These are phyloP conservation scores for Mortierella sp. DNA, from an alignment of 371 early-diverging fungal species.

Conservation along the genomic window DNA sequence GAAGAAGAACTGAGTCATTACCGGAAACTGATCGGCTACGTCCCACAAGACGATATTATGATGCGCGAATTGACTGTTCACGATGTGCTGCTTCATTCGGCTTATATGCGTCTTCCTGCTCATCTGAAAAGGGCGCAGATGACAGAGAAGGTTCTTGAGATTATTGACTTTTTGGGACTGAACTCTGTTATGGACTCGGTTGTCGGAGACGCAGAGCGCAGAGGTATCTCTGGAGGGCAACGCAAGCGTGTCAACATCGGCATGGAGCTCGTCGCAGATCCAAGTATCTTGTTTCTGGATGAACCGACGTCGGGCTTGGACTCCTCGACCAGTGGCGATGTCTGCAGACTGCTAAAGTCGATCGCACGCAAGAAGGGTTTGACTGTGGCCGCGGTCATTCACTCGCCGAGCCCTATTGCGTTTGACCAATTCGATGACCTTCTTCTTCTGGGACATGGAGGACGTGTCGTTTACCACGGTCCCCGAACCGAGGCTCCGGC, in stretches of 20 bases:
- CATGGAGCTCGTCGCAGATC: conserved; percentile 89
- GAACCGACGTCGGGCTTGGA: conserved; percentile 93
- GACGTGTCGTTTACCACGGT: conserved; percentile 74
- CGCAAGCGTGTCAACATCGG: conserved; percentile 89
- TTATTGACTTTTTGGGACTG: conserved; percentile 72
- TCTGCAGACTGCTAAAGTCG: conserved; percentile 65
- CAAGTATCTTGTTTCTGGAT: conserved; percentile 92
- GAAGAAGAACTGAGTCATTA: conserved; percentile 68
- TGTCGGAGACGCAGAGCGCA: conserved; percentile 80
- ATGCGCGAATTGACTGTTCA: conserved; percentile 70
- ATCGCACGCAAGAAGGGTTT: conserved; percentile 69
- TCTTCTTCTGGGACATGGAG: conserved; percentile 75
- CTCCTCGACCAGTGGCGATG: conserved; percentile 74
- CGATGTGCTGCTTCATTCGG: conserved; percentile 70
- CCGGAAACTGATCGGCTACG: conserved; percentile 74
- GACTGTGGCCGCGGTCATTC: conserved; percentile 79
- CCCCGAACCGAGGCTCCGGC: conserved; percentile 54
- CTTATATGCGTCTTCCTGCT: conserved; percentile 76
- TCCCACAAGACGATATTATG: conserved; percentile 80
- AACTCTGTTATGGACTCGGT: conserved; percentile 67
- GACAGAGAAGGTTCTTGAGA: conserved; percentile 69
- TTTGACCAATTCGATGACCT: conserved; percentile 77
- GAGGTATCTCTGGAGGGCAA: conserved; percentile 90
- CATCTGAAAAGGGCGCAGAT: conserved; percentile 54
- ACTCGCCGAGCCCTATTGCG: conserved; percentile 77